Conservation (phyloP, 768 basidiomycete species). For the Pseudohyphozyma bogoriensis region DNA sequence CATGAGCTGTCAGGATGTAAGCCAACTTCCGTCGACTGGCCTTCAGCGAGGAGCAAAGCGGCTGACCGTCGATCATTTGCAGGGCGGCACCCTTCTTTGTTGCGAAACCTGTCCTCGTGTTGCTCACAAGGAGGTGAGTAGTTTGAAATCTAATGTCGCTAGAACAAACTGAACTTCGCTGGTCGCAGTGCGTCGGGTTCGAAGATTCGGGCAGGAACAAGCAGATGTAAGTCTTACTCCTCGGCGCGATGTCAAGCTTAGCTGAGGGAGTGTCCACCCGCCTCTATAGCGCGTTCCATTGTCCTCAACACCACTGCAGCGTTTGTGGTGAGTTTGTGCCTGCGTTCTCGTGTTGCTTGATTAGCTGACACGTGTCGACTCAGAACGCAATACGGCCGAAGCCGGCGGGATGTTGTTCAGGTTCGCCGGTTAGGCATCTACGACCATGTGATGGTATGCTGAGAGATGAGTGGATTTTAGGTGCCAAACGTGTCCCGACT, state of each 20-base stretch:
- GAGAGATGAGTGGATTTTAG: slow-evolving; percentile 33
- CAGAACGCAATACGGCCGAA: slow-evolving; percentile 43
- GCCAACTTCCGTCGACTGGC: neutral
- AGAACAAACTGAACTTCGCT: too few relatives aligned
- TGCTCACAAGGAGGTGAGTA: too few relatives aligned
- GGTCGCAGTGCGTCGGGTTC: too few relatives aligned
- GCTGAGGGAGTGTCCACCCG: too few relatives aligned
- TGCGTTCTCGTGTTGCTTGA: too few relatives aligned
- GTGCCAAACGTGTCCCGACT: slow-evolving; percentile 52
- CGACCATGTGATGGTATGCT: neutral
- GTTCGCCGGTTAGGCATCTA: slow-evolving; percentile 35
- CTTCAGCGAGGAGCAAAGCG: slow-evolving; percentile 46
- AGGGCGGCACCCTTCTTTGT: slow-evolving; percentile 50
- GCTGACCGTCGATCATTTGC: slow-evolving; percentile 49
- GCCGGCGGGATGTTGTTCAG: slow-evolving; percentile 54
- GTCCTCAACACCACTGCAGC: slow-evolving; percentile 44
- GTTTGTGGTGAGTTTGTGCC: too few relatives aligned
- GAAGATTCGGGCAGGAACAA: slow-evolving; percentile 45
- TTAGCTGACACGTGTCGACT: too few relatives aligned
- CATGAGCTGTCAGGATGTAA: neutral
- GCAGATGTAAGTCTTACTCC: neutral
- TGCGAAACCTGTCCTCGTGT: too few relatives aligned
- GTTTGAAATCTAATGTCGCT: too few relatives aligned
- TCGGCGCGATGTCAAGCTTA: neutral
- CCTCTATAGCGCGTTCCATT: slow-evolving; percentile 32